phyloP scores from a whole-genome alignment of 139 green algal species.

The Astrephomene gubernaculifera region DNA sequence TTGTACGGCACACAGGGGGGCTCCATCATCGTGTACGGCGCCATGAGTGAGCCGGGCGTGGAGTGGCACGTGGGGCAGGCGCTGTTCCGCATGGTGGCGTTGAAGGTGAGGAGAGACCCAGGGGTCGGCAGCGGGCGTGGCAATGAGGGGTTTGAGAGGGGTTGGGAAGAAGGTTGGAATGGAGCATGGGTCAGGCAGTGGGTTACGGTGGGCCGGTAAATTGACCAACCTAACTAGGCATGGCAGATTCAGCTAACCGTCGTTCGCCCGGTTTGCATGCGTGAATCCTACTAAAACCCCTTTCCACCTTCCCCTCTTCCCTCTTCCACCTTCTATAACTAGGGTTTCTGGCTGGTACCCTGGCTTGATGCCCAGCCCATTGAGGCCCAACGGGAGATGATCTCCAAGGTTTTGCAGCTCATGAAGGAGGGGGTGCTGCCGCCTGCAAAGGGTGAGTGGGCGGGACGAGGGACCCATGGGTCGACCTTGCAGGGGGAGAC shows the following conservation, averaged over 20 bases:
- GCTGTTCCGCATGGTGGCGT: neutral
- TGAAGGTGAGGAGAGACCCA: constrained; percentile 1
- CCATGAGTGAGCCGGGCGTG: neutral
- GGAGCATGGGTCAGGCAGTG: neutral
- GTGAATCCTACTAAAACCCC: too few relatives aligned
- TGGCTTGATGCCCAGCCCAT: neutral
- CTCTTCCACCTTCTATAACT: neutral
- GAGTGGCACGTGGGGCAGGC: neutral
- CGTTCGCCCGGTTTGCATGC: too few relatives aligned
- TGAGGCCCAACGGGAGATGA: neutral
- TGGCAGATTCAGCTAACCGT: too few relatives aligned
- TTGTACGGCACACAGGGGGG: too few relatives aligned
- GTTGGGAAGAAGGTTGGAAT: neutral
- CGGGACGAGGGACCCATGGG: neutral
- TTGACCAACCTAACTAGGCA: too few relatives aligned
- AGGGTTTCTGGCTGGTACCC: constrained; percentile 25
- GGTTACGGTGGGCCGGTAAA: too few relatives aligned
- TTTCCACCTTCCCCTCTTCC: neutral
- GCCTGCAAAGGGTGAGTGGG: neutral
- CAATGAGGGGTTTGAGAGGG: neutral
- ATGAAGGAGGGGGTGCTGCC: constrained; percentile 13
- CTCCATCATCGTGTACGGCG: constrained; percentile 34
- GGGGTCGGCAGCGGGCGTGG: neutral
- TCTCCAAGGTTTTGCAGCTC: neutral
- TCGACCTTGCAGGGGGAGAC: too few relatives aligned